Evolutionary conservation across 2,329 filamentous ascomycete genomes (phyloP).

Genomic region (Nemania sp.): DNA sequence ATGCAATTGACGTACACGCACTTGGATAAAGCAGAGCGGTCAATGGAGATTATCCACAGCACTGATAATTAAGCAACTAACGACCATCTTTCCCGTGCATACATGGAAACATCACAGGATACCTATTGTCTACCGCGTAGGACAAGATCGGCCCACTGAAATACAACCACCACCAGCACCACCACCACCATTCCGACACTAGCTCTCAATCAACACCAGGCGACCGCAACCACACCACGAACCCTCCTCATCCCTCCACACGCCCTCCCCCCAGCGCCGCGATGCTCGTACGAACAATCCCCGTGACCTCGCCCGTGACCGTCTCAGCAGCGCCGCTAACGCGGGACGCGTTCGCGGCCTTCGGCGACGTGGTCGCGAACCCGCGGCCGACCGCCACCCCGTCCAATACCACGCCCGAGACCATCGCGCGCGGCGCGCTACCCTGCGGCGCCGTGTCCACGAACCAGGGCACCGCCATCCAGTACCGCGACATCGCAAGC

Average conservation of each 20-base stretch:
- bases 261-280: neutral
- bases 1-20: slow-evolving; percentile 9
- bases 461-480: slow-evolving; percentile 88
- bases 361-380: slow-evolving; percentile 82
- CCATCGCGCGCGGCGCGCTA: slow-evolving; percentile 31
- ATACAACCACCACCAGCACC: too few species aligned
- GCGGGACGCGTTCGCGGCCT: slow-evolving; percentile 69
- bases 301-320: slow-evolving; percentile 35
- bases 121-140: too few species aligned
- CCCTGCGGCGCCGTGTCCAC: slow-evolving; percentile 59
- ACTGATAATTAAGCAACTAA: too few species aligned
- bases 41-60: slow-evolving; percentile 5
- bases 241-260: too few species aligned
- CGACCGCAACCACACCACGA: too few species aligned
- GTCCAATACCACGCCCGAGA: slow-evolving; percentile 35
- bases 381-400: slow-evolving; percentile 62
- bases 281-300: slow-evolving; percentile 37
- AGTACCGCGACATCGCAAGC: slow-evolving; percentile 79
- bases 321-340: slow-evolving; percentile 70
- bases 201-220: too few species aligned
- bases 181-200: too few species aligned
- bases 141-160: too few species aligned
- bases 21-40: neutral
- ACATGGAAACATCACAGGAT: too few species aligned
- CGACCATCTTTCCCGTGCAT: too few species aligned